Evolutionary conservation across 1,284 basidiomycete genomes (phyloP), one percentile per base, ranked within the genome.

Genomic region (Boletus semigastroideus): DNA sequence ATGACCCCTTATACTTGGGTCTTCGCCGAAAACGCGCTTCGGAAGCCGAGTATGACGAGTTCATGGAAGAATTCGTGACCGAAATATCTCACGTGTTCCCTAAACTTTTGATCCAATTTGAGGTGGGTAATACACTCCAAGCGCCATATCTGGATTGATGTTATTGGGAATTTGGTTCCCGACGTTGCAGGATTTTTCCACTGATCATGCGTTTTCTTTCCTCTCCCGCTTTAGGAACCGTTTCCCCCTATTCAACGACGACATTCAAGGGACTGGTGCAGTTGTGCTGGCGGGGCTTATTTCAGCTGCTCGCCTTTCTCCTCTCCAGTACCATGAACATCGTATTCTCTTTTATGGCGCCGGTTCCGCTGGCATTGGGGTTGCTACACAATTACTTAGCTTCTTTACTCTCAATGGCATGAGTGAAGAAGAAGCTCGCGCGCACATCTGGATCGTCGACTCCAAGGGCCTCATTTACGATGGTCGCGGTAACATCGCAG

Each of bases 41-140:
- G 2, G 81, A 85, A 27, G 74, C 76, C 37, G 83, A 86, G 59
- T 87, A 87, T 76, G 75, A 78, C 42, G 86, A 80, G 54, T 94
- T 97, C 70, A 91, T 97, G 86, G 92, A 96, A 65, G 90, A 92
- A 67, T 94, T 97, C 71, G 94, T 97, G 92, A 69, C 75, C 28
- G 92, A 91, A 65, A 90, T 93, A 76, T 72, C 79, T 25, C 65
- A 69, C 37, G 74, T 79, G 43, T 92, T 88, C 77, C 94, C 94
- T 1, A 88, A 91, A 67, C 80, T 92, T 48, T 80, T 96, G 63
- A 79, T 96, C 51, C 94, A 97, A 72, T 96, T 96, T 65, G 94
- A 97, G 74, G 84, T 81, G 48, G 36, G 64, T 38, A 53, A 39
- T 54, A 43, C 16, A 7, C 14, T 19, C 20, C 7, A 9, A 3